phyloP scores from a whole-genome alignment of 148 eudicot species.

The Chenopodium quinoa region DNA sequence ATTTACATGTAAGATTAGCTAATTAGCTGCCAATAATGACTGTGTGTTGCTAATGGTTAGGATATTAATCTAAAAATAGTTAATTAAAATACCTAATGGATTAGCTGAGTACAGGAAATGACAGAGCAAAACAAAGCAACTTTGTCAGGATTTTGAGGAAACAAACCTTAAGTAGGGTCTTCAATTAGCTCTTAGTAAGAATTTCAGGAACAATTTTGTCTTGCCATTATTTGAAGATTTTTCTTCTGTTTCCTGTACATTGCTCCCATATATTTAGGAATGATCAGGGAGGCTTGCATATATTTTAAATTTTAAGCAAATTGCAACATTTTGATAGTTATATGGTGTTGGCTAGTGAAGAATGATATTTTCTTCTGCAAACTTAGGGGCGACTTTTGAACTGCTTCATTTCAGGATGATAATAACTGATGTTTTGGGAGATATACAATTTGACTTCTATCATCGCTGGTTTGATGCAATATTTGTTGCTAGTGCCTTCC shows the following conservation, averaged over 20 bases:
- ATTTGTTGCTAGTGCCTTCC: conserved; percentile 95
- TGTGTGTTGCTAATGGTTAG: too few species aligned
- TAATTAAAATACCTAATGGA: too few species aligned
- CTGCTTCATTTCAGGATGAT: conserved; percentile 60
- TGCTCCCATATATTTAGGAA: not conserved
- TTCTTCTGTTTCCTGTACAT: not conserved
- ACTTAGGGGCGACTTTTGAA: not conserved
- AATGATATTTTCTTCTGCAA: not conserved
- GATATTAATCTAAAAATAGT: too few species aligned
- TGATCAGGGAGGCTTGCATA: not conserved
- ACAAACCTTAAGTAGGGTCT: too few species aligned
- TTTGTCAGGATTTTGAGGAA: too few species aligned
- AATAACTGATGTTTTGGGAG: conserved; percentile 97
- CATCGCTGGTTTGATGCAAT: conserved; percentile 99
- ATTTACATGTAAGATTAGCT: too few species aligned
- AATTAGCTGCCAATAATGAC: too few species aligned
- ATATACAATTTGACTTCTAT: conserved; percentile 94
- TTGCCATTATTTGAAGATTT: not conserved
- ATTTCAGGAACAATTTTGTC: not conserved
- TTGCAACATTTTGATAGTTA: not conserved
- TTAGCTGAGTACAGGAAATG: too few species aligned
- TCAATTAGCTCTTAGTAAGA: not conserved
- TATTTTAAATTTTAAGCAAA: not conserved
- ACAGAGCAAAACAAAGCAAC: too few species aligned
- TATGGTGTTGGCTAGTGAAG: not conserved